Evolutionary conservation across 192 early-diverging fungal genomes (phyloP), one percentile per base, ranked within the genome.

Genomic region (Coemansia sp.): DNA sequence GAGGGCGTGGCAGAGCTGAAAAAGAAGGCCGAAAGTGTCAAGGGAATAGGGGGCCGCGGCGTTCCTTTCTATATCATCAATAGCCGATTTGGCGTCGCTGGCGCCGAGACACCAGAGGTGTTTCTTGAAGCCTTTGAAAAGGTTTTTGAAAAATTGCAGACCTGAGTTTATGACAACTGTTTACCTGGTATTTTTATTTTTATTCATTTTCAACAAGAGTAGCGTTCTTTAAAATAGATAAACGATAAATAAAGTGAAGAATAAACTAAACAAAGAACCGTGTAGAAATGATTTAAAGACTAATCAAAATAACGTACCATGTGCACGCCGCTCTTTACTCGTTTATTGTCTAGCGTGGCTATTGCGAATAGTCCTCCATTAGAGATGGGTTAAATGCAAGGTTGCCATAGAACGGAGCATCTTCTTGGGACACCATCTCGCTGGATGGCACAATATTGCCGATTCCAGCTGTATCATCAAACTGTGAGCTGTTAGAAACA

Each of bases 21-120:
- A 51, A 61, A 74, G 4, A 74, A 81, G 22, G 80, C 92, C 26
- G 69, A 73, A 40, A 58, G 74, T 3, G 80, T 77, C 1, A 77
- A 76, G 40, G 15, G 65, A 1, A 60, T 78, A 40, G 85, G 88
- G 9, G 78, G 92, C 8, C 70, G 75, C 32, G 91, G 92, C 47
- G 92, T 94, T 18, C 92, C 92, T 39, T 83, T 88, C 59, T 88
- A 90, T 61, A 85, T 84, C 12, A 87, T 92, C 66, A 72, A 85
- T 13, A 74, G 85, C 51, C 87, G 78, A 63, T 90, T 85, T 56
- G 83, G 79, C 2, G 74, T 94, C 18, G 86, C 86, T 41, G 92
- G 90, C 13, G 91, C 90, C 0, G 90, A 93, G 51, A 84, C 86
- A 3, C 87, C 88, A 11, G 80, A 86, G 32, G 83, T 77, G 0